A percentile compares a stretch with the other conserved stretches of the same genome.
phyloP scores from a whole-genome alignment of 495 filamentous ascomycete genomes.

The Xylaria flabelliformis region DNA sequence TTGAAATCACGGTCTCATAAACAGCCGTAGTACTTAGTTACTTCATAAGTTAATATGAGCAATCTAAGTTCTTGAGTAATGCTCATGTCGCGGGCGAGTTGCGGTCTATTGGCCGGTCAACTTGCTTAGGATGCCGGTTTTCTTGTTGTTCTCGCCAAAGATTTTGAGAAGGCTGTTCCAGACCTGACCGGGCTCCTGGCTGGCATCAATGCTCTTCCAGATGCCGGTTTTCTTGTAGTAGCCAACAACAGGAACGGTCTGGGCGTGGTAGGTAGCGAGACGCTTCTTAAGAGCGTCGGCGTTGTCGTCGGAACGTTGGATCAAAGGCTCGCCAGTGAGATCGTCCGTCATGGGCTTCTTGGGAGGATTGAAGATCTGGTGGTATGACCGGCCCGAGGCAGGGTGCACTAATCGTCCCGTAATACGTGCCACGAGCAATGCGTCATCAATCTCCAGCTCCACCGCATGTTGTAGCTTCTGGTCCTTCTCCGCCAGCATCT shows the following conservation, averaged over 20 bases:
- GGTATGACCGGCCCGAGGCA: constrained; percentile 93
- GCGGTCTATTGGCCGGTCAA: constrained; percentile 46
- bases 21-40: background rate
- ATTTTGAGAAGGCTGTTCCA: constrained; percentile 91
- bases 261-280: constrained; percentile 88
- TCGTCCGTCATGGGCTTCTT: constrained; percentile 94
- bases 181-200: constrained; percentile 93
- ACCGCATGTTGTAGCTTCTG: constrained; percentile 90
- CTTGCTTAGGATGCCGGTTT: constrained; percentile 54
- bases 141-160: constrained; percentile 69
- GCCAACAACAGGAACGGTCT: constrained; percentile 88
- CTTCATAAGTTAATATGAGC: background rate
- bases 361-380: constrained; percentile 98
- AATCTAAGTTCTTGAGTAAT: background rate
- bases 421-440: constrained; percentile 91
- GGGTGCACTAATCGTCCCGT: constrained; percentile 96
- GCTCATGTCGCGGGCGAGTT: constrained; percentile 13
- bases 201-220: constrained; percentile 95
- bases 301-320: constrained; percentile 97
- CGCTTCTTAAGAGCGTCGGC: constrained; percentile 97
- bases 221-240: constrained; percentile 98
- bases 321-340: constrained; percentile 92
- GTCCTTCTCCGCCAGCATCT: constrained; percentile 76
- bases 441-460: constrained; percentile 96
- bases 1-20: constrained; percentile 4